phyloP scores from a whole-genome alignment of 2,329 filamentous ascomycete genomes.

The Ophiostoma perfectum region DNA sequence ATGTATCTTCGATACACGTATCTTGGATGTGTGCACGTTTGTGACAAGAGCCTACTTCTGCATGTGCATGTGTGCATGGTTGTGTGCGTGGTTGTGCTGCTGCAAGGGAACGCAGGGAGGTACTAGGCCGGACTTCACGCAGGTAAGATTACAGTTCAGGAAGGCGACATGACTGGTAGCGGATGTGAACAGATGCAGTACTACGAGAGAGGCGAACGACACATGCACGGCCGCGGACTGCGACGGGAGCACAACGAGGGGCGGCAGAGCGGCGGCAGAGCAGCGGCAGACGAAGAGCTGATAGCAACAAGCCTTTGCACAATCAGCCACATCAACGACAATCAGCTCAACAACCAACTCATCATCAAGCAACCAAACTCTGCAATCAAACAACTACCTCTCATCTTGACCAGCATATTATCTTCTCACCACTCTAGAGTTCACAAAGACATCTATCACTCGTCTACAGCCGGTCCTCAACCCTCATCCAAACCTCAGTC shows the following conservation, averaged over 20 bases:
- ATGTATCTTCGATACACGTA: too few species aligned
- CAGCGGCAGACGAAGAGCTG: too few species aligned
- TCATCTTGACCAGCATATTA: neutral
- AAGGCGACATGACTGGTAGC: too few species aligned
- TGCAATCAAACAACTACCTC: neutral
- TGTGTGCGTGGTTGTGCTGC: slow-evolving; percentile 7
- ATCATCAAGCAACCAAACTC: neutral
- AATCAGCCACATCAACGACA: neutral
- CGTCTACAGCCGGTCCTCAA: too few species aligned
- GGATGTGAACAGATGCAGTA: neutral
- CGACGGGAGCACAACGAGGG: neutral
- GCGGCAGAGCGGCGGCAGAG: too few species aligned
- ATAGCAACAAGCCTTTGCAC: too few species aligned
- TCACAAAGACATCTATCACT: neutral
- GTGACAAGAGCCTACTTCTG: too few species aligned
- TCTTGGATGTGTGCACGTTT: neutral
- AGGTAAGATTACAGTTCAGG: too few species aligned
- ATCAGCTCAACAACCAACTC: neutral
- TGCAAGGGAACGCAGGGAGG: neutral
- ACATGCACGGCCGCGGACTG: neutral
- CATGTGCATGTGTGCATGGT: neutral
- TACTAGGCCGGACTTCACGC: too few species aligned
- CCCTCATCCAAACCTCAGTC: neutral
- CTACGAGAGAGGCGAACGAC: neutral
- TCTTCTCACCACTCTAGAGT: neutral